Evolutionary conservation across 2,329 filamentous ascomycete species (phyloP), one percentile per base, ranked within the genome.

Genomic region (Colletotrichum trifolii): DNA sequence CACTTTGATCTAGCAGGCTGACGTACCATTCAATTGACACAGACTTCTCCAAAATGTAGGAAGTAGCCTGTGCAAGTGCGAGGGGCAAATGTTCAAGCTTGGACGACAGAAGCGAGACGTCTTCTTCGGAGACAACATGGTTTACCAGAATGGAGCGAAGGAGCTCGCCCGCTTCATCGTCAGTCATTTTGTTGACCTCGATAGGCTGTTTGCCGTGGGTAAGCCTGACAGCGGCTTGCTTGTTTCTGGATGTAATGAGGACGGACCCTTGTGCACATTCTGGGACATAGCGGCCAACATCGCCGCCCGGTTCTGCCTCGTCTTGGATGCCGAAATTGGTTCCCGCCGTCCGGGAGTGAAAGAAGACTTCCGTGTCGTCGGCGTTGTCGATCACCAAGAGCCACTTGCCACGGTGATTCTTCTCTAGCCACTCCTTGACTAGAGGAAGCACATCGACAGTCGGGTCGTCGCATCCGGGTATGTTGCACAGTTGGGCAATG

Each of bases 191-290:
- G 39, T 33, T 38, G 0, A 79, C 68, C 52, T 75, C 67, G 4
- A 78, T 71, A 0, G 66, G 69, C 0, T 0, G 48, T 3, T 68
- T 69, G 2, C 74, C 71, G 6, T 61, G 67, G 1, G 63, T 64
- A 3, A 79, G 65, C 15, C 61, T 67, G 1, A 62, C 57, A 0
- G 73, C 76, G 0, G 69, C 70, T 12, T 77, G 68, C 55, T 75
- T 75, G 25, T 78, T 76, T 35, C 76, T 71, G 0, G 76, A 78
- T 0, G 77, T 79, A 6, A 77, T 46, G 0, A 80, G 70, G 10
- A 76, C 43, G 0, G 69, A 67, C 2, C 77, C 77, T 0, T 78
- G 71, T 0, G 63, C 2, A 9, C 71, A 76, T 2, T 76, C 68
- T 0, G 76, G 76, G n/a, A 79, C 69, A 65, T 42, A 71, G 2